phyloP scores from a whole-genome alignment of 305 asterid species.

The Fraxinus xanthoxyloides region DNA sequence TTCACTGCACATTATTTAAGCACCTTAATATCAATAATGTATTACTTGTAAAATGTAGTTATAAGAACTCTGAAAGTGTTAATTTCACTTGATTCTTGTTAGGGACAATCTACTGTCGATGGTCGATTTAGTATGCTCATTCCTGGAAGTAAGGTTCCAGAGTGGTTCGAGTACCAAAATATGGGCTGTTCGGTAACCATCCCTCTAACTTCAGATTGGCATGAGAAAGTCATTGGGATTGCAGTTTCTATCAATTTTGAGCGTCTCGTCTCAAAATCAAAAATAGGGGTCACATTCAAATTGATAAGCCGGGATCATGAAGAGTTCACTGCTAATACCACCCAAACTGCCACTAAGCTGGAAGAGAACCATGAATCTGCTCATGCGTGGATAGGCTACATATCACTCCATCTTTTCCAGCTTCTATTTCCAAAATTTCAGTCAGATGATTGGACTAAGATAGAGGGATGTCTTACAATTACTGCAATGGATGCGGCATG shows the following conservation, averaged over 20 bases:
- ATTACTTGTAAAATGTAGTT: background rate
- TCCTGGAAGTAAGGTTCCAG: constrained; percentile 15
- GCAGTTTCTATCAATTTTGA: constrained; percentile 13
- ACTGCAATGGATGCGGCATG: constrained; percentile 6
- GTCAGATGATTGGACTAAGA: constrained; percentile 18
- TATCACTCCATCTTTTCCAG: constrained; percentile 11
- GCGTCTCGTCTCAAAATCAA: constrained; percentile 8
- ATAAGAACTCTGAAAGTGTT: background rate
- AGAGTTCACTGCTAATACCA: constrained; percentile 6
- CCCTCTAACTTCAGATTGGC: constrained; percentile 16
- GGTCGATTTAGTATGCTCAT: constrained; percentile 16
- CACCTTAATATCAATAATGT: background rate
- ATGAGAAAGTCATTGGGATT: constrained; percentile 5
- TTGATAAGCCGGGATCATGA: constrained; percentile 14
- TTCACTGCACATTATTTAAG: background rate
- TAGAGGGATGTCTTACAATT: constrained; percentile 16
- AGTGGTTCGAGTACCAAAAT: constrained; percentile 15
- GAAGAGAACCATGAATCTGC: background rate
- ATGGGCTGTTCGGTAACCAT: constrained; percentile 5
- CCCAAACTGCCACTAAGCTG: constrained; percentile 11
- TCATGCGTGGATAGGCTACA: constrained; percentile 20
- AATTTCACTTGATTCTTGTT: background rate
- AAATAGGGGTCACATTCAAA: constrained; percentile 19
- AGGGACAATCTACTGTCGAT: constrained; percentile 12
- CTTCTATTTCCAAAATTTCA: constrained; percentile 11